Evolutionary conservation across 257 asterid genomes (phyloP), one percentile per base, ranked within the genome.

Genomic region (Solanum chiquidenum): DNA sequence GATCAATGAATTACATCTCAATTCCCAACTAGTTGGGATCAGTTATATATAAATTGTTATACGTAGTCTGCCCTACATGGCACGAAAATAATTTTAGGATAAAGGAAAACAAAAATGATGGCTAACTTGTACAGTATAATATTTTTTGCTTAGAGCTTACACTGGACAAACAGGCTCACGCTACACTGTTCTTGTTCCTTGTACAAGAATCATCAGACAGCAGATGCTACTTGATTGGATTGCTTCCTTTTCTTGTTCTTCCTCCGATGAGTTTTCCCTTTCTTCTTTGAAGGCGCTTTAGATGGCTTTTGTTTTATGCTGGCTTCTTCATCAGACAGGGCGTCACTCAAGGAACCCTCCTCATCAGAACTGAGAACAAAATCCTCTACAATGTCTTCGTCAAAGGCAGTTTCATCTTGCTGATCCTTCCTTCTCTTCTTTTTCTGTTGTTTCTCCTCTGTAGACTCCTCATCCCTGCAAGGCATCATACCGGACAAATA

Each of bases 311-410:
- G 88, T 71, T 89, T 92, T 85, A 89, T 92, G 88, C 79, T 83
- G 13, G 68, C 88, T 72, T 89, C 95, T 42, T 89, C 99, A 23
- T 20, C 90, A 18, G 92, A 91, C 13, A 79, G 88, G 55, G 75
- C 29, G 34, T 89, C 91, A 71, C 88, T 90, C 20, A 85, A 11
- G 11, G 89, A 90, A 86, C 86, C 87, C n/a, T 92, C 94, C 2
- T 93, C 98, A 12, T 96, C 98, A 3, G 96, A 94, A 90, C 98
- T 97, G 77, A 95, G 95, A 75, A 94, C 86, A 73, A 95, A 93
- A 84, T 97, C 98, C 92, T 94, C 96, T 29, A 95, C 91, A 13
- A 97, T 89, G 87, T 97, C 99, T 87, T 95, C 98, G 64, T 93
- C 98, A 11, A 75, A 23, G 44, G 91, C 94, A 38, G 69, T 87